Evolutionary conservation across 495 filamentous ascomycete species (phyloP), one percentile per base, ranked within the genome.

Genomic region (Neurospora sp.): DNA sequence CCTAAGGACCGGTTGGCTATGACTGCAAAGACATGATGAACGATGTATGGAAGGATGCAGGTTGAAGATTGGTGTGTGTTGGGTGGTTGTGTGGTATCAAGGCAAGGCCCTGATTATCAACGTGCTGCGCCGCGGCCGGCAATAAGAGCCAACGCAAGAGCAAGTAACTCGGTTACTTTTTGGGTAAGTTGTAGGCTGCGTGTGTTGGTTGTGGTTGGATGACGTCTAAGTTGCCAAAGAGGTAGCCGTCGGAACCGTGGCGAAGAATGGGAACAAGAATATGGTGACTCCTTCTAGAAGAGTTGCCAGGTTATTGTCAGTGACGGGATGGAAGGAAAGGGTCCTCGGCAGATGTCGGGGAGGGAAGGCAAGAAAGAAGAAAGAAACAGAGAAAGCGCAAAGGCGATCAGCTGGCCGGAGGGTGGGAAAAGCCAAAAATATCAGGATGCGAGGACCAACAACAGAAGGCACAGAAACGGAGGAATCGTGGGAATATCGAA

Each of bases 1-100:
- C 87, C 86, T 87, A 85, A 79, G 86, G 85, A 88, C 86, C 81
- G 85, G 80, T 75, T 79, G 80, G 87, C 85, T 89, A 89, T 89
- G 88, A 89, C 74, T 76, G 79, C 62, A 80, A 74, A 76, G 78
- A 77, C 86, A 88, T 88, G 23, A 72, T 81, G 70, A 73, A 70
- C 31, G 38, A 39, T 38, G 16, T 41, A 46, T 71, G n/a, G 46
- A 41, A 70, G 70, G 73, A 77, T 49, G 76, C 39, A 75, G 71
- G 74, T 66, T 31, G 72, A 66, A 73, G 62, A 73, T 77, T 74
- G 74, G 73, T 23, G 27, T n/a, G 49, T 41, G 27, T 20, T 31
- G 46, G 39, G 31, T 27, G 44, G 69, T 60, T 38, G 70, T 72
- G 73, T 77, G 42, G 78, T 76, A 71, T 74, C 70, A 74, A 75